A percentile compares a stretch with the other conserved stretches of the same genome.
These are phyloP conservation scores for Solanum hybrid DNA, from an alignment of 305 asterid species.

Conservation along the genomic window DNA sequence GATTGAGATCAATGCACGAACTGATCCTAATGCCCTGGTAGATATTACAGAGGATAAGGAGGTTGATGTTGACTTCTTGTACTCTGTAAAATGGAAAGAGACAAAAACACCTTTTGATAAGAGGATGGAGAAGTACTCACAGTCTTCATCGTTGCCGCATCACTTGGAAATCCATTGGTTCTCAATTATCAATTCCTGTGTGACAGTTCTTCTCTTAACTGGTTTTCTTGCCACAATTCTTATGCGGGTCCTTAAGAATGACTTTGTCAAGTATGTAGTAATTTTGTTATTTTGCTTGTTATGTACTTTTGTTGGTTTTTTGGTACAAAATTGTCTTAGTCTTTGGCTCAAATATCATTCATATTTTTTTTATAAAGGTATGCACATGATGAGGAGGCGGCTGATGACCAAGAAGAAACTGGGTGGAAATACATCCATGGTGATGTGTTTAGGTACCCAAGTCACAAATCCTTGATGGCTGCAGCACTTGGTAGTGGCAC, in stretches of 20 bases:
- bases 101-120: slow-evolving; percentile 7
- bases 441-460: slow-evolving; percentile 15
- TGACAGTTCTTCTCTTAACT: slow-evolving; percentile 15
- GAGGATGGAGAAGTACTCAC: slow-evolving; percentile 16
- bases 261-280: slow-evolving; percentile 10
- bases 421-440: slow-evolving; percentile 20
- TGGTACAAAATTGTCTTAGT: neutral
- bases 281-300: neutral
- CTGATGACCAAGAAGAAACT: slow-evolving; percentile 17
- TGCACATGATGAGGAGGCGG: slow-evolving; percentile 16
- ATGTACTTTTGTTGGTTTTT: neutral
- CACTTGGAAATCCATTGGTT: slow-evolving; percentile 18
- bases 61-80: slow-evolving; percentile 10
- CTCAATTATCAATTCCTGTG: slow-evolving; percentile 12
- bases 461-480: slow-evolving; percentile 12
- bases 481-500: slow-evolving; percentile 16
- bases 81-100: slow-evolving; percentile 15
- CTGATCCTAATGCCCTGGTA: slow-evolving; percentile 15
- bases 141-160: slow-evolving; percentile 10
- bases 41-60: slow-evolving; percentile 11
- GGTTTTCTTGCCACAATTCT: slow-evolving; percentile 16
- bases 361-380: neutral
- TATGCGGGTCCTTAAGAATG: slow-evolving; percentile 17
- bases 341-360: neutral
- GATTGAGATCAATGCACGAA: slow-evolving; percentile 18